Evolutionary conservation across 208 protist genomes (phyloP).

Genomic region (Trypanosoma mega): DNA sequence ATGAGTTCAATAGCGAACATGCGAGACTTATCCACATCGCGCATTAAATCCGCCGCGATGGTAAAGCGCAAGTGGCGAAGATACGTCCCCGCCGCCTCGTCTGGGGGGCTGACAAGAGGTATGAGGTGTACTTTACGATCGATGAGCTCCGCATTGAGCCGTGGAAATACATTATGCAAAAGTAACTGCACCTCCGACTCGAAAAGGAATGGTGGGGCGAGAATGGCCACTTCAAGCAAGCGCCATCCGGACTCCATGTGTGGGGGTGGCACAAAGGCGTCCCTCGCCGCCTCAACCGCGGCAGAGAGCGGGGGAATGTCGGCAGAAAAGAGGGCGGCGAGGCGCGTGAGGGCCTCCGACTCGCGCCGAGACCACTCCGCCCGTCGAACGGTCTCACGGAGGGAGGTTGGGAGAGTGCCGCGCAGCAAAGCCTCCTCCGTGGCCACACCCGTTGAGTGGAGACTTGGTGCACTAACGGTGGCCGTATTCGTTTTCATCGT

Average conservation of each 20-base stretch:
- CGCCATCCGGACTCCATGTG: constrained; percentile 60
- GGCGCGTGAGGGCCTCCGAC: constrained; percentile 13
- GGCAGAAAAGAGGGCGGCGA: constrained; percentile 7
- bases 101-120: constrained; percentile 40
- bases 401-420: constrained; percentile 1
- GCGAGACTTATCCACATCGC: constrained; percentile 53
- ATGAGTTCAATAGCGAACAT: constrained; percentile 75
- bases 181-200: constrained; percentile 68
- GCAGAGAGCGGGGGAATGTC: too few species aligned
- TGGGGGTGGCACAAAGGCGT: constrained; percentile 32
- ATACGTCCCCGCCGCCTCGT: constrained; percentile 36
- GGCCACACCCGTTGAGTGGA: background rate
- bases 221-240: constrained; percentile 76
- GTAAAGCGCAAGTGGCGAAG: constrained; percentile 40
- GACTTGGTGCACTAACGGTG: constrained; percentile 1
- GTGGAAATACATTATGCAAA: constrained; percentile 53
- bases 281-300: too few species aligned
- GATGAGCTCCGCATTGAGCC: constrained; percentile 63
- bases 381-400: constrained; percentile 31
- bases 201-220: constrained; percentile 75
- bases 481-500: background rate
- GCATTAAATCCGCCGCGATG: constrained; percentile 42
- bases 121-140: constrained; percentile 34
- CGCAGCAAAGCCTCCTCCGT: background rate
- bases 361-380: constrained; percentile 23